These are phyloP conservation scores for Talaromyces sp. DNA, from an alignment of 2,329 filamentous ascomycete species.

Conservation along the genomic window DNA sequence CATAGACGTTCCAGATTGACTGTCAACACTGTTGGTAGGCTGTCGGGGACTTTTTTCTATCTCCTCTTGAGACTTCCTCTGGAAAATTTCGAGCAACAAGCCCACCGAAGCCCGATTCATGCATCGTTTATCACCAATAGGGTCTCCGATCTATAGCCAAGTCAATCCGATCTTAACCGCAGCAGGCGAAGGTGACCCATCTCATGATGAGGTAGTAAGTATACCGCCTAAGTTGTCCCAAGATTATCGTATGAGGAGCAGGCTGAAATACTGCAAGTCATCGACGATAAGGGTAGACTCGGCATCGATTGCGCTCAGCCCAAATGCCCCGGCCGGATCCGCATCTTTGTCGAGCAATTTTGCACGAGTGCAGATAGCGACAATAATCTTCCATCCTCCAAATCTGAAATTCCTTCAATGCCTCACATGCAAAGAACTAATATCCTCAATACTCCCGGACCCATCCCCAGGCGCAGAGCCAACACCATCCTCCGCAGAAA, in stretches of 20 bases:
- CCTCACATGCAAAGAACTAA: constrained; percentile 38
- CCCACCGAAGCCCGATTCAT: too few species aligned
- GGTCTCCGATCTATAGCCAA: neutral
- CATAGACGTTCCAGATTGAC: constrained; percentile 35
- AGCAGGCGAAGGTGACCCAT: neutral
- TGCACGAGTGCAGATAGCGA: neutral
- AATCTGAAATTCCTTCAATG: constrained; percentile 23
- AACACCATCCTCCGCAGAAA: constrained; percentile 18
- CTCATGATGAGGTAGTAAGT: too few species aligned
- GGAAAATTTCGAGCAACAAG: too few species aligned
- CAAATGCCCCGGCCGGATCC: neutral
- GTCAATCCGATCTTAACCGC: neutral
- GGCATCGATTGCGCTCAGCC: neutral
- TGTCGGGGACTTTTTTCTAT: too few species aligned
- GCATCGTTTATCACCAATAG: neutral
- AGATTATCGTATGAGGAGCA: neutral
- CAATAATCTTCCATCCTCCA: neutral
- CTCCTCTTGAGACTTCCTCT: too few species aligned
- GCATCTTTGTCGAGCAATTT: neutral
- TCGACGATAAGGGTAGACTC: neutral
- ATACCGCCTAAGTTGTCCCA: too few species aligned
- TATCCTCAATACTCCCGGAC: constrained; percentile 45
- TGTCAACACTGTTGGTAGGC: too few species aligned
- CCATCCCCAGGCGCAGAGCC: constrained; percentile 28
- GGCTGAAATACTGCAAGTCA: neutral